Conservation (phyloP, 2,329 filamentous ascomycete species). For the Verticillium zaregamsianum region DNA sequence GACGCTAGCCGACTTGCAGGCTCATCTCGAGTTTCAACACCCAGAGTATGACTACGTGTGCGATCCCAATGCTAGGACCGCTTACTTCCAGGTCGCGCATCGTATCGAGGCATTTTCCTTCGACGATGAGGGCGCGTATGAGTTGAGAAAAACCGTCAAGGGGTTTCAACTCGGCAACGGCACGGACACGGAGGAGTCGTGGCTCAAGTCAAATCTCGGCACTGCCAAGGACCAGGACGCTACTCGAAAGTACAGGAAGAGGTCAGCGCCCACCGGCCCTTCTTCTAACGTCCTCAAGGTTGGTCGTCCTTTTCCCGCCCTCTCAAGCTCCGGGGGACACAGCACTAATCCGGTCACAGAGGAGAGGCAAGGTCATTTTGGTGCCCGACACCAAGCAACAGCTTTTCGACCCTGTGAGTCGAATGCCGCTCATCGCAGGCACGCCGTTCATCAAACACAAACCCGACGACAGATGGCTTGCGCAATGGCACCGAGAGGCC, state of each 20-base stretch:
- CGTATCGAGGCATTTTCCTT: constrained; percentile 9
- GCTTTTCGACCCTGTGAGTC: constrained; percentile 55
- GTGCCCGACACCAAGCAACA: constrained; percentile 48
- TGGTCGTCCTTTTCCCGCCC: background rate
- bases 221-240: constrained; percentile 16
- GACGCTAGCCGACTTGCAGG: constrained; percentile 41
- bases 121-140: constrained; percentile 31
- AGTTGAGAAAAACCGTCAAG: constrained; percentile 37
- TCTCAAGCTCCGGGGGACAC: constrained; percentile 1
- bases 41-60: constrained; percentile 39
- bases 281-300: background rate
- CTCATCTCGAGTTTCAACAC: constrained; percentile 43
- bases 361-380: constrained; percentile 20
- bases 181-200: constrained; percentile 41
- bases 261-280: background rate
- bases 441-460: constrained; percentile 37
- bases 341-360: constrained; percentile 10
- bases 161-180: constrained; percentile 41
- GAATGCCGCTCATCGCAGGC: constrained; percentile 44
- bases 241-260: background rate
- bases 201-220: constrained; percentile 37
- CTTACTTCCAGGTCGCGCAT: constrained; percentile 34
- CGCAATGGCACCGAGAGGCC: constrained; percentile 55
- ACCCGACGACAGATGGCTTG: constrained; percentile 48
- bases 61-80: constrained; percentile 29